Conservation (phyloP, 306 rosid genomes). For the Geum urbanum region DNA sequence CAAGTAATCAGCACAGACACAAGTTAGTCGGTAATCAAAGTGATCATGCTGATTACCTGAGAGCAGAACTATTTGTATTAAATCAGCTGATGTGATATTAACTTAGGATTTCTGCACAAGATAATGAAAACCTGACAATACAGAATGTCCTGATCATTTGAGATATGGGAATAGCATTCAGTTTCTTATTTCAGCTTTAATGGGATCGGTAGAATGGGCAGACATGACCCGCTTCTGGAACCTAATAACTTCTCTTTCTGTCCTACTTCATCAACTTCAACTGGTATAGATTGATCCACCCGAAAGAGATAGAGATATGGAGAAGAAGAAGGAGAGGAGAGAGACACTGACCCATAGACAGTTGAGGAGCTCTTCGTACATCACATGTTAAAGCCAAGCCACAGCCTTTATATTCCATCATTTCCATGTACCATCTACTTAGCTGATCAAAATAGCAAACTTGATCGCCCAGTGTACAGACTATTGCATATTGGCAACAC, state of each 20-base stretch:
- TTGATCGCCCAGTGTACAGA: conserved; percentile 3
- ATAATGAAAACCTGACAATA: conserved; percentile 1
- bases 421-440: background rate
- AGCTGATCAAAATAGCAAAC: conserved; percentile 6
- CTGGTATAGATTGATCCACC: conserved; percentile 7
- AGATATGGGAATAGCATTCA: conserved; percentile 19
- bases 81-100: background rate
- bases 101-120: conserved; percentile 3
- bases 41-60: background rate
- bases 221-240: conserved; percentile 29
- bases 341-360: conserved; percentile 25
- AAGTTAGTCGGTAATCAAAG: background rate
- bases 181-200: conserved; percentile 5
- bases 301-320: conserved; percentile 11
- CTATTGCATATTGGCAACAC: conserved; percentile 9
- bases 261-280: conserved; percentile 11
- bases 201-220: conserved; percentile 22
- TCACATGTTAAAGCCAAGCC: conserved; percentile 16
- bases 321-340: background rate
- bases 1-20: background rate
- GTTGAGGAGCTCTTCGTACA: conserved; percentile 18
- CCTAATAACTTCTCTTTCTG: conserved; percentile 24
- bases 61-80: background rate
- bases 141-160: conserved; percentile 11
- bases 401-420: background rate